Evolutionary conservation across 257 asterid genomes (phyloP), one percentile per base, ranked within the genome.

Genomic region (Misopates orontium): DNA sequence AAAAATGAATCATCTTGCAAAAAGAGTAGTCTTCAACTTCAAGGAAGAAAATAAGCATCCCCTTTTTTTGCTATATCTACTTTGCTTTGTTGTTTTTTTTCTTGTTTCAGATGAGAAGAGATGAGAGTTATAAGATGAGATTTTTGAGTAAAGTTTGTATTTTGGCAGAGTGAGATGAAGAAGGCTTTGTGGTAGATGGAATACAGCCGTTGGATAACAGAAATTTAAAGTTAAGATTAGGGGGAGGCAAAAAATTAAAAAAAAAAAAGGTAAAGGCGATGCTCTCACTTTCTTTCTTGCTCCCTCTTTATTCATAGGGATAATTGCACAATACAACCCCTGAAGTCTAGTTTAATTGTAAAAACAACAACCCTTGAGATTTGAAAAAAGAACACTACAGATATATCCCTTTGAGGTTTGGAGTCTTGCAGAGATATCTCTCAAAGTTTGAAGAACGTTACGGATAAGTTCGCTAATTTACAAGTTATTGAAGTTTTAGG

Each of bases 141-240:
- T 70, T 49, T 77, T 71, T 73, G 71, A 57, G 57, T 52, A 40
- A 48, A 36, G 42, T 36, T 36, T 36, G 39, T 56, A 3, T 28
- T 28, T 28, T 28, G n/a, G n/a, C n/a, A n/a, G n/a, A n/a, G n/a
- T n/a, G n/a, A n/a, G n/a, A n/a, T n/a, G n/a, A n/a, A n/a, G n/a
- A 75, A 70, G 75, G 69, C 36, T 59, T 72, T 57, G 14, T 62
- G 24, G 70, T 42, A 66, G 76, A 71, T 67, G 68, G 48, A 66
- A 82, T 68, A 59, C 90, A 81, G 82, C 87, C 90, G 89, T 82
- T 85, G 87, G 90, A 75, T 82, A 82, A 71, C 84, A 85, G 79
- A 89, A 79, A 79, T 79, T 83, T 83, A 76, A 89, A 82, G 95
- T 71, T 71, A 20, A 75, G 77, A 74, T 81, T 74, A 67, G 55